Base-by-base conservation (phyloP, 768 basidiomycete species). In the Glaciozyma antarctica region DNA sequence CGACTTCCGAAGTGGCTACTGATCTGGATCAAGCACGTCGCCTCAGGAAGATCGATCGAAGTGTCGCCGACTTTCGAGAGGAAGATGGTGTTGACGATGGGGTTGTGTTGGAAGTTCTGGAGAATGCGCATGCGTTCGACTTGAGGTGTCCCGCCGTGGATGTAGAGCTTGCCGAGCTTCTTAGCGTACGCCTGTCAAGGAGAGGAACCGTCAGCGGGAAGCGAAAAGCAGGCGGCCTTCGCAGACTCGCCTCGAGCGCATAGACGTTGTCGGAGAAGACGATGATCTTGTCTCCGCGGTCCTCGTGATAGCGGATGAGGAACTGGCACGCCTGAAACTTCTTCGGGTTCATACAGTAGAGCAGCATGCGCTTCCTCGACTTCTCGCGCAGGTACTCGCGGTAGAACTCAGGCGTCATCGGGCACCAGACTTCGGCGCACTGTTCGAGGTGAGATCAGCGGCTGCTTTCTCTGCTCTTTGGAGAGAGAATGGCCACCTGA, bases 381-480 rank as follows among this genome's bases (percentile, higher is more conserved):
- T 88, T 87, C 76, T 92, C 89, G 67, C 88, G 82, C 70, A 99
- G 82, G 75, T 99, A 99, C 78, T 99, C 93, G 69, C 90, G 85
- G 77, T 98, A 99, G 76, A 99, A 99, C 76, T 98, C 93, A 8
- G 95, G 94, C 24, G 95, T 94, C 95, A 99, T 98, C 22, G 90
- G 90, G 75, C 95, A 99, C 95, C 95, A 99, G 12, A 99, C 95
- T 77, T 99, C 95, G 21, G 95, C 95, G 75, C 95, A 99, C 90
- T 98, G 72, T n/a, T n/a, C n/a, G n/a, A n/a, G n/a, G n/a, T n/a
- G n/a, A n/a, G n/a, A n/a, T n/a, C n/a, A n/a, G n/a, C n/a, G n/a
- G n/a, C n/a, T n/a, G n/a, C n/a, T n/a, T n/a, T n/a, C n/a, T n/a
- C n/a, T n/a, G n/a, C n/a, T n/a, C 26, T 19, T 13, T 9, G 43